Evolutionary conservation across 2,329 filamentous ascomycete genomes (phyloP), one percentile per base, ranked within the genome.

Genomic region (Fusarium chuoi): DNA sequence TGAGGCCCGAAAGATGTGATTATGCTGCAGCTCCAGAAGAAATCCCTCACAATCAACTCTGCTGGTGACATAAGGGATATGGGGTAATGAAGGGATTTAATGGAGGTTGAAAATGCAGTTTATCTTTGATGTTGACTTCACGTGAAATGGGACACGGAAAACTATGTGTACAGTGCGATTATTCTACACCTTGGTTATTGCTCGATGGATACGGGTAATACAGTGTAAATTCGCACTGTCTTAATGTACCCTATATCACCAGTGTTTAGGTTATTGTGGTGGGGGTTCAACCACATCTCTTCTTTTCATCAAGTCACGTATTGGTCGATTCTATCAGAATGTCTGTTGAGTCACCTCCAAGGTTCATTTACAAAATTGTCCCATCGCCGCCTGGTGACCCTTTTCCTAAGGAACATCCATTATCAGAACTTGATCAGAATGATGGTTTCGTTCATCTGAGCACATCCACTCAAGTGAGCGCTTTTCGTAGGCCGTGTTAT

Each of bases 371-470:
- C 85, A 91, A 92, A 77, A 91, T 92, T 77, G 81, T 89, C 42
- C 86, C 88, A 35, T 74, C 80, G 28, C 84, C 86, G 30, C 89
- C 89, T 36, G 85, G 86, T 13, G 81, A 84, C 28, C 87, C 88
- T 5, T 82, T 91, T 41, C 89, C 89, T 7, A 78, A 82, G 4
- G 81, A 83, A 65, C 88, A 89, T 60, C 89, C 90, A 20, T 84
- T 89, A 68, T 91, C 89, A 18, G 86, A 88, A 39, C 86, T 91
- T 49, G 90, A 92, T 79, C 80, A 81, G 71, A 85, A 87, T 41
- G 89, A 91, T 77, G 89, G 89, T 55, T 92, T 90, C 80, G 83
- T 92, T 38, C 90, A 92, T 74, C 79, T 92, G 22, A 91, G 89
- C 77, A 88, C 87, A 1, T 84, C 86, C 5, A 81, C 81, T 42